Base-by-base conservation (phyloP, 2,329 filamentous ascomycete species). In the Lecanicillium sp. region DNA sequence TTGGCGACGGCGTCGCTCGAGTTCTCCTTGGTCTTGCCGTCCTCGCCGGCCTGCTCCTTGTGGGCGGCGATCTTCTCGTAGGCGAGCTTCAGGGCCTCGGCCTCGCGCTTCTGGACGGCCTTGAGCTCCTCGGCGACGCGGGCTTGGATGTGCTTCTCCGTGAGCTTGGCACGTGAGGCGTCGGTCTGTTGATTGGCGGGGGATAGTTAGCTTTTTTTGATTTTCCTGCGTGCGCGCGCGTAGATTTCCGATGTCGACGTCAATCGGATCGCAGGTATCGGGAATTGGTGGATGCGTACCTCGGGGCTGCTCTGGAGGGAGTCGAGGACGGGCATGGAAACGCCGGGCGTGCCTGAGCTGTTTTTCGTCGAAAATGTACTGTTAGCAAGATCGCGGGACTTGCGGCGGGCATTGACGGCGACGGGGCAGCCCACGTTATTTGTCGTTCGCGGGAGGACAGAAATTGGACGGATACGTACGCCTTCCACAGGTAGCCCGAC, bases 101-200 rank as follows among this genome's bases (percentile, higher is more conserved):
- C 70, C 64, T 91, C 85, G 58, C 83, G 73, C 54, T 81, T 76
- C 64, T 84, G 83, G 55, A 95, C 81, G 58, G 83, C 84, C 67
- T 85, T 82, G 56, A 97, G 87, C 71, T 96, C 90, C 60, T 82
- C 77, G 60, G 85, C 81, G 52, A 96, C 88, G 67, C 91, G 90
- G 63, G 81, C 73, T 73, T 96, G 90, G 67, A 95, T 84, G 60
- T 91, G 85, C 54, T 93, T 81, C 71, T 97, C 91, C 66, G 89
- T 73, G 62, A 84, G 75, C 70, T 87, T 87, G 60, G 85, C 78
- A 64, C 91, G 90, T 55, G 89, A 90, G 51, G 84, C 82, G 72
- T 97, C 90, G 69, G 86, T 91, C 91, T 97, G 64, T 51, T 39
- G 5, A 29, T 14, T 6, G n/a, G n/a, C 9, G 10, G 29, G 20